A percentile compares a stretch with the other conserved stretches of the same genome.
Conservation (phyloP, 2,329 filamentous ascomycete species). For the Sphaceloma murrayae region DNA sequence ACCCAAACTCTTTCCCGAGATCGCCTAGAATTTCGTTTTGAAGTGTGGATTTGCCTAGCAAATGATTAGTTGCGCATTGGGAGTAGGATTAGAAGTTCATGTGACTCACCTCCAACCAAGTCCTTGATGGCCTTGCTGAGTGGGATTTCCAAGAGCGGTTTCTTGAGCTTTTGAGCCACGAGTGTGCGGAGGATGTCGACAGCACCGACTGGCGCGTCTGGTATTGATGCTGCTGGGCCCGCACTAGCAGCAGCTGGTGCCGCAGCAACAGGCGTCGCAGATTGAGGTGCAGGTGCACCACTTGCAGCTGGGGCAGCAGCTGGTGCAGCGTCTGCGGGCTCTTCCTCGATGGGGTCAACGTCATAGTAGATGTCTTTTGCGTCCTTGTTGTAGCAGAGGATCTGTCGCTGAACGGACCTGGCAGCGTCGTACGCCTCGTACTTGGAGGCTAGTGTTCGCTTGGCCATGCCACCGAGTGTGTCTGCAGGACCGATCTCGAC, state of each 20-base stretch:
- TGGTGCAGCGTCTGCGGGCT: constrained; percentile 49
- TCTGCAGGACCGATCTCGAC: constrained; percentile 96
- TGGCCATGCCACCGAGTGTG: constrained; percentile 95
- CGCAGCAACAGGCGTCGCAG: constrained; percentile 44
- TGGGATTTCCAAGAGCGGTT: constrained; percentile 76
- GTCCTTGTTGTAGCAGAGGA: constrained; percentile 99
- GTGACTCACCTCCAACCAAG: constrained; percentile 75
- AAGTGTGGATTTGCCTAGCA: constrained; percentile 84
- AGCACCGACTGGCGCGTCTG: constrained; percentile 78
- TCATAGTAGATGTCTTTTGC: constrained; percentile 99
- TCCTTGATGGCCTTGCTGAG: constrained; percentile 97
- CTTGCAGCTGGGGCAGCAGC: constrained; percentile 36
- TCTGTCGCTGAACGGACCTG: constrained; percentile 90
- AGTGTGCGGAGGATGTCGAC: constrained; percentile 81
- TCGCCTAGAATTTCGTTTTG: constrained; percentile 99
- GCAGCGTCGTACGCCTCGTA: constrained; percentile 98
- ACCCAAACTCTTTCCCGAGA: constrained; percentile 95
- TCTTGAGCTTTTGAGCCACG: constrained; percentile 97
- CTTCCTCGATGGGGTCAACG: constrained; percentile 88
- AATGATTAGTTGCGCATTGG: too few species aligned
- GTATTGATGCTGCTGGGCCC: constrained; percentile 76
- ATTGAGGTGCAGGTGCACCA: constrained; percentile 41
- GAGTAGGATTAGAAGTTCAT: too few species aligned
- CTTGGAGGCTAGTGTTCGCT: constrained; percentile 87
- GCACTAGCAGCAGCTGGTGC: constrained; percentile 57